Evolutionary conservation across 305 asterid species (phyloP).

Genomic region (Solanum chacoense): DNA sequence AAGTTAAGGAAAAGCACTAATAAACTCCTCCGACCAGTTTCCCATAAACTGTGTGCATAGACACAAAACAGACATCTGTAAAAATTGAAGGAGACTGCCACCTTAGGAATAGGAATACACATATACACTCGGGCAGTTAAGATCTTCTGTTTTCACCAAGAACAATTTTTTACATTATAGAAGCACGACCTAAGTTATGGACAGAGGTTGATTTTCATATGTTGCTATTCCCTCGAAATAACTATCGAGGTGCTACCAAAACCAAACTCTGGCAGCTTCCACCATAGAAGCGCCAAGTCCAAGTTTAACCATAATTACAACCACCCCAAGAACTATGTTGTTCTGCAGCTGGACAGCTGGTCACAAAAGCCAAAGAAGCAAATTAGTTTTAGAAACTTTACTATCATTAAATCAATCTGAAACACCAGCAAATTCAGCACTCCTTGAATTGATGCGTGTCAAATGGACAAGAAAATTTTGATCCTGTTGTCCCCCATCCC

Average conservation of each 20-base stretch:
- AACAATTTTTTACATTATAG: neutral
- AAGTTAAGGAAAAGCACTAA: neutral
- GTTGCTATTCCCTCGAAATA: neutral
- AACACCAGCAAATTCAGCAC: neutral
- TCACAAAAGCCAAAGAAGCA: neutral
- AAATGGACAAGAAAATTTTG: neutral
- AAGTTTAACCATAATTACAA: neutral
- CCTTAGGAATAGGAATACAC: neutral
- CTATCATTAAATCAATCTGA: neutral
- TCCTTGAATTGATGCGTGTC: neutral
- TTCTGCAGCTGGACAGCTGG: neutral
- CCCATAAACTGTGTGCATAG: neutral
- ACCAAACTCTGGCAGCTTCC: neutral
- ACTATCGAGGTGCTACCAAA: neutral
- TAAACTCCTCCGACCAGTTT: neutral
- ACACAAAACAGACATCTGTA: neutral
- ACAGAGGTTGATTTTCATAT: neutral
- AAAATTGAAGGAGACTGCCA: neutral
- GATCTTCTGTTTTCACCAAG: neutral
- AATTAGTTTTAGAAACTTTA: neutral
- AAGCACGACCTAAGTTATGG: neutral
- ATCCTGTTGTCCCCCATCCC: neutral
- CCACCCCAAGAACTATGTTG: neutral
- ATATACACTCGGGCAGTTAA: neutral
- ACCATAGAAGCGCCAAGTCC: neutral